Evolutionary conservation across 2,329 filamentous ascomycete species (phyloP).

Genomic region (Trichoderma sp.): DNA sequence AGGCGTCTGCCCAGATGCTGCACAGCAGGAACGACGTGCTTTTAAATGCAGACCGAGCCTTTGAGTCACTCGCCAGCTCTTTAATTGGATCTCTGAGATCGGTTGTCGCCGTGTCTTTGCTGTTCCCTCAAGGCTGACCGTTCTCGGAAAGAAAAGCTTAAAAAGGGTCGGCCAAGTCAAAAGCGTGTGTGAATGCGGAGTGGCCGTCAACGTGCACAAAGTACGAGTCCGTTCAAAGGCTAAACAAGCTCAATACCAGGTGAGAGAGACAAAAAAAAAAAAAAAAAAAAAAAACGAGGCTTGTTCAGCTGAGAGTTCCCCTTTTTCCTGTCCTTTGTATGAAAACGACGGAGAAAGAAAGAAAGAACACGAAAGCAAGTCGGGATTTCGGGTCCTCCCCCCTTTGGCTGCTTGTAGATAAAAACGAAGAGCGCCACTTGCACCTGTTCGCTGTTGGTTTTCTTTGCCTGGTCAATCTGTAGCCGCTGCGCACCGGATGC

Average conservation of each 20-base stretch:
- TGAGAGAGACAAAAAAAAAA: too few relatives aligned
- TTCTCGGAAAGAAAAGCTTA: slow-evolving; percentile 9
- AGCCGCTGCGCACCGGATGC: slow-evolving; percentile 12
- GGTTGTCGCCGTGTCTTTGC: slow-evolving; percentile 1
- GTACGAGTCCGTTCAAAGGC: slow-evolving; percentile 16
- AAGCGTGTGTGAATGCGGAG: slow-evolving; percentile 17
- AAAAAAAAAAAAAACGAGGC: slow-evolving; percentile 6
- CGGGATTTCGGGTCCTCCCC: neutral
- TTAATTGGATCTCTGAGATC: neutral
- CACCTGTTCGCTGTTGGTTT: slow-evolving; percentile 1
- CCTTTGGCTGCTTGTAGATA: slow-evolving; percentile 4
- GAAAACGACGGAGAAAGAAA: neutral
- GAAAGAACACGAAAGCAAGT: neutral
- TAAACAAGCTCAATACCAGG: neutral
- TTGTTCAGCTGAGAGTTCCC: slow-evolving; percentile 1
- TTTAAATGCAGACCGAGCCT: neutral
- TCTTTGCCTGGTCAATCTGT: neutral
- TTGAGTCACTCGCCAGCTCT: neutral
- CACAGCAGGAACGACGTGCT: neutral
- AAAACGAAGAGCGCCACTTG: neutral
- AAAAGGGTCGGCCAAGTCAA: neutral
- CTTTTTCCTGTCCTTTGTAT: slow-evolving; percentile 7
- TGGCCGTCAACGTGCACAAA: neutral
- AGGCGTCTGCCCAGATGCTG: neutral
- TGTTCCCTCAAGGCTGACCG: neutral